These are phyloP conservation scores for Xylaria telfairii DNA, from an alignment of 495 filamentous ascomycete genomes.

Conservation along the genomic window DNA sequence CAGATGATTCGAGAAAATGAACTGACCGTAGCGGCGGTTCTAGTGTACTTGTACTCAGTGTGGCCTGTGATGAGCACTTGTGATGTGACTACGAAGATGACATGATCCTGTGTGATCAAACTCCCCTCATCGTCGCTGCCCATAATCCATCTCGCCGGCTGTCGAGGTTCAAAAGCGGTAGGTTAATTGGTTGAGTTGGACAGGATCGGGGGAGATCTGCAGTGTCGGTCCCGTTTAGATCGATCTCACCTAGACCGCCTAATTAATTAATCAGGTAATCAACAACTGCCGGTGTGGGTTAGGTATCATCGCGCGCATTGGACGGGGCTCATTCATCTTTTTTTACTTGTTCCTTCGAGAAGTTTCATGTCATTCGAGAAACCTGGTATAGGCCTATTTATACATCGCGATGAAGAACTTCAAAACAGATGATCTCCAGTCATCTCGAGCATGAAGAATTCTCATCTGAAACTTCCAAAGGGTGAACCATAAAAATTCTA, in stretches of 20 bases:
- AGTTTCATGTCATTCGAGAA: neutral
- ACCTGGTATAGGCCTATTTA: neutral
- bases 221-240: neutral
- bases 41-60: neutral
- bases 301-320: slow-evolving; percentile 2
- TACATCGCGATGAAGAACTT: neutral
- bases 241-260: neutral
- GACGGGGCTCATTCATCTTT: neutral
- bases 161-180: neutral
- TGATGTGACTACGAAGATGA: neutral
- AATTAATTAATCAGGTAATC: neutral
- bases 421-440: neutral
- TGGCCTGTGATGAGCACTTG: neutral
- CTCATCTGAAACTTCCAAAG: neutral
- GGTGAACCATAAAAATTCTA: neutral
- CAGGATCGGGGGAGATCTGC: neutral
- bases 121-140: too few species aligned
- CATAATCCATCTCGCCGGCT: neutral
- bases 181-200: neutral
- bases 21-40: neutral
- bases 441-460: neutral
- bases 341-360: neutral
- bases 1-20: neutral
- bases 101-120: neutral
- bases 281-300: slow-evolving; percentile 2